Evolutionary conservation across 2,329 filamentous ascomycete species (phyloP), one percentile per base, ranked within the genome.

Genomic region (Talaromyces piceae): DNA sequence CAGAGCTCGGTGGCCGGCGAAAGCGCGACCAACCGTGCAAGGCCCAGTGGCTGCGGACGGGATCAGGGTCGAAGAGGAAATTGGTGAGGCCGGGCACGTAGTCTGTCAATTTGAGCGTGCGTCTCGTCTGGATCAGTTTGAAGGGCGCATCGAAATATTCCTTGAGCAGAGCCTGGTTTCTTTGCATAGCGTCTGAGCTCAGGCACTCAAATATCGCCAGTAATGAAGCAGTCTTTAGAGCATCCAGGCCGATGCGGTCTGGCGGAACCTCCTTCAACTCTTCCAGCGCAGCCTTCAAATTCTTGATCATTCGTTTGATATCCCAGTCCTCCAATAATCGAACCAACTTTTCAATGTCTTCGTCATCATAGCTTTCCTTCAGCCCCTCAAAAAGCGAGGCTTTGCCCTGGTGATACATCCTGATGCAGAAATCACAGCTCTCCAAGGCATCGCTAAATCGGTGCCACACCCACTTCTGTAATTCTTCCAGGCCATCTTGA

Each of bases 181-280:
- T 68, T 54, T 96, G 75, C 63, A 94, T 89, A 1, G 86, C 78
- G 58, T 90, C 82, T 66, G 87, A 95, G 66, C 90, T 95, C 47
- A 97, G 73, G 0, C 87, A 85, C 66, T 97, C 91, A 61, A 94
- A 95, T 26, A 97, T 80, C 9, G 88, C 85, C 53, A 93, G 80
- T 47, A 94, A 79, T 5, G 88, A 82, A 25, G 80, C 73, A 1
- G 78, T 71, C 25, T 79, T 75, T 23, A 83, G 65, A 23, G 74
- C 67, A 48, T 68, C 66, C 30, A 81, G 71, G 20, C 70, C 73
- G 33, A 81, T 75, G 52, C 76, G 62, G 41, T 77, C 70, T 3
- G 75, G 72, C 2, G 79, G 73, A 6, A 77, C 65, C 11, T 67
- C 67, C 53, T 72, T 69, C 37, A 86, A 76, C 47, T 78, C 77